phyloP scores from a whole-genome alignment of 805 yeast genomes.

The Suhomyces sp. region DNA sequence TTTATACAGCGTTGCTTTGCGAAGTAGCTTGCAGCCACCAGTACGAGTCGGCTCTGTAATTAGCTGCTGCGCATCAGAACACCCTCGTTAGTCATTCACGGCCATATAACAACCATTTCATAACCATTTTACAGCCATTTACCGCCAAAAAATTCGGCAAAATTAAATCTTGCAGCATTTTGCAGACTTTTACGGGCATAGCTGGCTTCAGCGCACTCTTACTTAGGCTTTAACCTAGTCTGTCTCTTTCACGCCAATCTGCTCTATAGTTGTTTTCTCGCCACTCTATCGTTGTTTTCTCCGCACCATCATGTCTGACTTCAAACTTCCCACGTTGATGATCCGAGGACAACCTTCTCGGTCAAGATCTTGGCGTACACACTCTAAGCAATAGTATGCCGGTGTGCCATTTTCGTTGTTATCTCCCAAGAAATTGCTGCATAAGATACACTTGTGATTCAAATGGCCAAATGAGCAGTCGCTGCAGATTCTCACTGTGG shows the following conservation, averaged over 20 bases:
- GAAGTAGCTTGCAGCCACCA: neutral
- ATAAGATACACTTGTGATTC: slow-evolving; percentile 69
- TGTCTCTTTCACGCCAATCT: neutral
- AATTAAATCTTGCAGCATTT: too few species aligned
- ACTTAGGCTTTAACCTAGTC: neutral
- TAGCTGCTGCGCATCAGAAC: neutral
- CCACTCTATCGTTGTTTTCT: neutral
- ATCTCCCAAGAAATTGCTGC: slow-evolving; percentile 61
- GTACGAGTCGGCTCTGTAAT: neutral
- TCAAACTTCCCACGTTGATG: slow-evolving; percentile 73
- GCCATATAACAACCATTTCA: neutral
- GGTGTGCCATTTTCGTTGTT: slow-evolving; percentile 38
- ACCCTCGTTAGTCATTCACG: neutral
- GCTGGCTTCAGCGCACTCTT: neutral
- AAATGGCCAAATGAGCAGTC: slow-evolving; percentile 77
- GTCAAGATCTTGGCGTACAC: slow-evolving; percentile 74
- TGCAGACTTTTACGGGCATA: too few species aligned
- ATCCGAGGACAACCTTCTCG: slow-evolving; percentile 92
- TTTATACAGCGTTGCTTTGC: neutral
- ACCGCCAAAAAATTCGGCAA: too few species aligned
- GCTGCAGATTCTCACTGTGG: slow-evolving; percentile 71
- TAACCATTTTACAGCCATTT: neutral
- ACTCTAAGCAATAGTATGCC: slow-evolving; percentile 83
- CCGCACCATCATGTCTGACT: slow-evolving; percentile 51
- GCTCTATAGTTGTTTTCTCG: neutral